Percentiles rank a stretch among this genome's conserved stretches.
Evolutionary conservation across 2,329 filamentous ascomycete genomes (phyloP).

Genomic region (Diaporthe capsici): DNA sequence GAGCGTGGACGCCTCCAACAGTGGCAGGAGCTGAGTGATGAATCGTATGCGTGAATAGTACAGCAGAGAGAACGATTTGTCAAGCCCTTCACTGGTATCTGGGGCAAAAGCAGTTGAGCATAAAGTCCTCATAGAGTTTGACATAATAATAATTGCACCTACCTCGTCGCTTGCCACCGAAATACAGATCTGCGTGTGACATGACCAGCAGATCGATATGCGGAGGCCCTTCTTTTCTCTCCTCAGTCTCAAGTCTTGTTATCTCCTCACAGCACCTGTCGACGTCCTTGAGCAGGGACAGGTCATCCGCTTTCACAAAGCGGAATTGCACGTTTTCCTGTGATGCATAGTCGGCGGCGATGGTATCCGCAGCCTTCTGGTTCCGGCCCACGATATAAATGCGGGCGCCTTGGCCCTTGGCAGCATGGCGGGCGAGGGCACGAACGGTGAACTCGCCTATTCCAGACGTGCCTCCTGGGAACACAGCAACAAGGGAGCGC

Average conservation of each 20-base stretch:
- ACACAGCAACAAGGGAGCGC: conserved; percentile 2
- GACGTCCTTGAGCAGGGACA: background rate
- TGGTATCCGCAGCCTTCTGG: background rate
- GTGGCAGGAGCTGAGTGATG: background rate
- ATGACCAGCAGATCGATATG: background rate
- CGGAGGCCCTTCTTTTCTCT: background rate
- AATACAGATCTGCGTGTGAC: background rate
- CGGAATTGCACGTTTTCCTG: background rate
- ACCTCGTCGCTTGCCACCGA: background rate
- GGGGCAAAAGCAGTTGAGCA: background rate
- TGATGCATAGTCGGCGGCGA: background rate
- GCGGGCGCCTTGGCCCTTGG: background rate
- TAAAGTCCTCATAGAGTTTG: too few relatives aligned
- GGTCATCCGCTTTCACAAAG: background rate
- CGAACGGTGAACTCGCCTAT: background rate
- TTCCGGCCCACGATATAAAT: background rate
- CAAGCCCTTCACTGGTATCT: background rate
- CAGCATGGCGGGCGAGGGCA: background rate
- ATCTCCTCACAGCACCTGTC: conserved; percentile 9
- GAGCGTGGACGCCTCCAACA: background rate
- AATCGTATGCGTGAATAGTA: background rate
- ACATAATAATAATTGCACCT: too few relatives aligned
- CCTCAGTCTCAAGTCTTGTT: background rate
- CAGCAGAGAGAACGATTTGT: background rate
- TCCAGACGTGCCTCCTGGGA: background rate